A percentile compares a stretch with the other conserved stretches of the same genome.
Evolutionary conservation across 441 rosid genomes (phyloP).

Genomic region (Kokia cookei): DNA sequence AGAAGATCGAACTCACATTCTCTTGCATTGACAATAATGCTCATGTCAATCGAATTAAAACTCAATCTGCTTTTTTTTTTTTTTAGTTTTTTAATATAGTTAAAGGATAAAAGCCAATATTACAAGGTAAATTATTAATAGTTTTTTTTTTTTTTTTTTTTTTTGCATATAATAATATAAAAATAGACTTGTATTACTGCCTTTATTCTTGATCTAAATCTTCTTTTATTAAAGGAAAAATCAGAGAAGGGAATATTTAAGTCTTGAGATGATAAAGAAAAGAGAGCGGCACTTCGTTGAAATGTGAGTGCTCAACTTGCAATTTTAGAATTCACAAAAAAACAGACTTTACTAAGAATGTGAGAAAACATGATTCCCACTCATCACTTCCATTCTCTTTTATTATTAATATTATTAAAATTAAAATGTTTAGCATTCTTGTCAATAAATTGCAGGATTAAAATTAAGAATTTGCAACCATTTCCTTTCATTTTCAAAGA

Average conservation of each 20-base stretch:
- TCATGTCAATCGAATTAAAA: no score
- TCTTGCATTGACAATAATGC: no score
- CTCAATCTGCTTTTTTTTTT: no score
- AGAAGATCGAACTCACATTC: no score
- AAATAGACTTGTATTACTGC: no score
- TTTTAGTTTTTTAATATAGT: neutral
- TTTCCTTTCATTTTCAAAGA: neutral
- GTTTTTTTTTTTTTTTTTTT: no score
- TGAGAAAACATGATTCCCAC: constrained; percentile 7
- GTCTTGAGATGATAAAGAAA: neutral
- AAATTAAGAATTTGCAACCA: neutral
- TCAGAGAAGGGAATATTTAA: neutral
- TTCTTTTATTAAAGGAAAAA: neutral
- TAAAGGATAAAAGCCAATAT: no score
- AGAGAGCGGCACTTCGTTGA: neutral
- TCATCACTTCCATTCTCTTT: neutral
- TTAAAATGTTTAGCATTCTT: neutral
- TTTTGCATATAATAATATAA: no score
- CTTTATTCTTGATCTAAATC: no score
- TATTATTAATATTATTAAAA: neutral
- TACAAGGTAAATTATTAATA: no score
- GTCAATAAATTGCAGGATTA: neutral
- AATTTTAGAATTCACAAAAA: neutral
- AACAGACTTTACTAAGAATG: neutral
- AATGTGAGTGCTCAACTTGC: constrained; percentile 2